Conservation (phyloP, 495 filamentous ascomycete genomes). For the Tuber aestivum region DNA sequence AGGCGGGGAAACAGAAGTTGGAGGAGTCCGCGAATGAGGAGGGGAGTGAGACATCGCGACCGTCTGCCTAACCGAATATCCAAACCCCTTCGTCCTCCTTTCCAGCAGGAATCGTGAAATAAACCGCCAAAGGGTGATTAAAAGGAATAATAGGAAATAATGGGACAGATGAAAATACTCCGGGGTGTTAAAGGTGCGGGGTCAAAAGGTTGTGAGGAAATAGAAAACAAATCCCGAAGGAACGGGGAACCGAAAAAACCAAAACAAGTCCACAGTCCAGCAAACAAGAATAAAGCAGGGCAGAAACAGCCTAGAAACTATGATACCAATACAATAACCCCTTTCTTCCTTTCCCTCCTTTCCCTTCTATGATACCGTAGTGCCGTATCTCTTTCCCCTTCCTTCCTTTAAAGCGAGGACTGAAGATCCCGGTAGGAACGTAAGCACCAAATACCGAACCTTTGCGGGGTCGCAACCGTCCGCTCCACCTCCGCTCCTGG, state of each 20-base stretch:
- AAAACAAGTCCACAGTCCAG: background rate
- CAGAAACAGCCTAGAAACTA: background rate
- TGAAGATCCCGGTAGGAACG: background rate
- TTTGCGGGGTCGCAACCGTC: background rate
- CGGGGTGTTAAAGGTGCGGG: background rate
- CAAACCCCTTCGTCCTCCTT: background rate
- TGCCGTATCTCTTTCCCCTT: too few relatives aligned
- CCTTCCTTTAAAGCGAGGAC: background rate
- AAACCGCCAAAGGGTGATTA: background rate
- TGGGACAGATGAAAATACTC: background rate
- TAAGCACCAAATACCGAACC: background rate
- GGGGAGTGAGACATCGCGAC: slow-evolving; percentile 7
- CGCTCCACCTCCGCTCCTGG: background rate
- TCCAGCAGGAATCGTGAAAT: background rate
- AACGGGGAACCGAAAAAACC: background rate
- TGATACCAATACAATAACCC: background rate
- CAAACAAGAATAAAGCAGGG: background rate
- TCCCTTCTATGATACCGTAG: too few relatives aligned
- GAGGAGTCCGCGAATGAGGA: slow-evolving; percentile 17
- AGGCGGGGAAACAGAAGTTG: slow-evolving; percentile 21
- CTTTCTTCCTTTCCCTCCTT: background rate
- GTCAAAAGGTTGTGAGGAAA: background rate
- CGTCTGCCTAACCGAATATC: background rate
- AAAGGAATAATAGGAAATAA: background rate
- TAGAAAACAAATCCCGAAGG: background rate